These are phyloP conservation scores for Epichloe brachyelytri DNA, from an alignment of 2,329 filamentous ascomycete species.

Conservation along the genomic window DNA sequence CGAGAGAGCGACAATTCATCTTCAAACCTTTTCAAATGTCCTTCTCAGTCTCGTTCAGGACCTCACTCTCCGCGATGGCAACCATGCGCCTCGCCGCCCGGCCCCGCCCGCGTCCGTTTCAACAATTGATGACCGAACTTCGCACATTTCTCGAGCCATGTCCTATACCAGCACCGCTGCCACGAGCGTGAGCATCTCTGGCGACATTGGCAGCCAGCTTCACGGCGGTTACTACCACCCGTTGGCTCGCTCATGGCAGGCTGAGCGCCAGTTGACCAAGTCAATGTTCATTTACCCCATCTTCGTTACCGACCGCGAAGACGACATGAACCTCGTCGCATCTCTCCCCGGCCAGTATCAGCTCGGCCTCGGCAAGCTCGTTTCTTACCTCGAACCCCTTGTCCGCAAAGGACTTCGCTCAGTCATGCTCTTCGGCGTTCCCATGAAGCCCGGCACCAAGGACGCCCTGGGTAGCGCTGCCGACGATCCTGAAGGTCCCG, in stretches of 20 bases:
- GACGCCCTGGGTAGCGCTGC: conserved; percentile 85
- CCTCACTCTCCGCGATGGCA: conserved; percentile 44
- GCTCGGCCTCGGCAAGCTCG: conserved; percentile 72
- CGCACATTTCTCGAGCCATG: conserved; percentile 49
- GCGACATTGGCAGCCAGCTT: conserved; percentile 70
- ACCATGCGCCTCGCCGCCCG: conserved; percentile 31
- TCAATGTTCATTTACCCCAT: conserved; percentile 98
- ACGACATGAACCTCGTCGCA: conserved; percentile 82
- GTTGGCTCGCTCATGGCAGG: conserved; percentile 68
- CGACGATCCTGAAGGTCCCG: conserved; percentile 85
- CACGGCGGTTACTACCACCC: conserved; percentile 76
- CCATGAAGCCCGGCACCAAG: conserved; percentile 66
- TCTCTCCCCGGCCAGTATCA: conserved; percentile 86
- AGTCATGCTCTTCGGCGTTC: conserved; percentile 93
- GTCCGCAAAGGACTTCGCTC: conserved; percentile 82
- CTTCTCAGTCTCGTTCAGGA: conserved; percentile 55
- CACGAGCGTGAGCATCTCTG: conserved; percentile 56
- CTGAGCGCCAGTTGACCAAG: conserved; percentile 78
- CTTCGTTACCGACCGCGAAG: conserved; percentile 87
- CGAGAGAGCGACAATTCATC: too few relatives aligned
- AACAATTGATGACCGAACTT: conserved; percentile 46
- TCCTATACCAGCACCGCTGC: conserved; percentile 54
- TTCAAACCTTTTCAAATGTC: conserved; percentile 37
- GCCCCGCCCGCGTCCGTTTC: conserved; percentile 34
- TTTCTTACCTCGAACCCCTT: conserved; percentile 74